A percentile compares a stretch with the other conserved stretches of the same genome.
Conservation (phyloP, 306 rosid species). For the Quercus engelmannii region DNA sequence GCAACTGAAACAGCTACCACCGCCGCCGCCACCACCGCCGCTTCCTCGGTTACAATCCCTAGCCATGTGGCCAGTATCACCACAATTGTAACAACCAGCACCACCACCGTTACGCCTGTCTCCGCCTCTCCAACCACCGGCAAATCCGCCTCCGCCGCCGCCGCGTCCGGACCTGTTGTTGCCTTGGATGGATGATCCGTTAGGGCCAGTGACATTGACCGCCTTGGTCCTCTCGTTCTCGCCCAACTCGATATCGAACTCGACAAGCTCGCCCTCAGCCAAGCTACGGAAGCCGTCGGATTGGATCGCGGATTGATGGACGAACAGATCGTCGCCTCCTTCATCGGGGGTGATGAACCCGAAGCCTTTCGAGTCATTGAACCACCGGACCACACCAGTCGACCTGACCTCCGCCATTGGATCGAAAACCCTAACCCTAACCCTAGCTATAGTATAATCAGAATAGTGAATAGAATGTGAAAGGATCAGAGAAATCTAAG, state of each 20-base stretch:
- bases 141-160: conserved; percentile 34
- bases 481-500: neutral
- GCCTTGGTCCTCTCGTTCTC: conserved; percentile 78
- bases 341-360: conserved; percentile 88
- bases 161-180: conserved; percentile 25
- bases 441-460: neutral
- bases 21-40: conserved; percentile 25
- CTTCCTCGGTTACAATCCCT: conserved; percentile 51
- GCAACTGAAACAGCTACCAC: conserved; percentile 52
- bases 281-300: conserved; percentile 83
- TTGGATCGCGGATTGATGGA: conserved; percentile 80
- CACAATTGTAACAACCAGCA: conserved; percentile 61
- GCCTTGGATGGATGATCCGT: conserved; percentile 55
- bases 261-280: conserved; percentile 63
- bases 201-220: conserved; percentile 63
- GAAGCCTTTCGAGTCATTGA: conserved; percentile 69
- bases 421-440: conserved; percentile 11
- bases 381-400: conserved; percentile 78
- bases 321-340: conserved; percentile 74
- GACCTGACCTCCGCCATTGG: conserved; percentile 71
- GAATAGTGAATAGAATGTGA: neutral
- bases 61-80: conserved; percentile 67
- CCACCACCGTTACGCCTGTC: conserved; percentile 57
- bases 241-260: conserved; percentile 52
- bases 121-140: conserved; percentile 54